phyloP scores from a whole-genome alignment of 2,329 filamentous ascomycete genomes.

The Lecanicillium sp. region DNA sequence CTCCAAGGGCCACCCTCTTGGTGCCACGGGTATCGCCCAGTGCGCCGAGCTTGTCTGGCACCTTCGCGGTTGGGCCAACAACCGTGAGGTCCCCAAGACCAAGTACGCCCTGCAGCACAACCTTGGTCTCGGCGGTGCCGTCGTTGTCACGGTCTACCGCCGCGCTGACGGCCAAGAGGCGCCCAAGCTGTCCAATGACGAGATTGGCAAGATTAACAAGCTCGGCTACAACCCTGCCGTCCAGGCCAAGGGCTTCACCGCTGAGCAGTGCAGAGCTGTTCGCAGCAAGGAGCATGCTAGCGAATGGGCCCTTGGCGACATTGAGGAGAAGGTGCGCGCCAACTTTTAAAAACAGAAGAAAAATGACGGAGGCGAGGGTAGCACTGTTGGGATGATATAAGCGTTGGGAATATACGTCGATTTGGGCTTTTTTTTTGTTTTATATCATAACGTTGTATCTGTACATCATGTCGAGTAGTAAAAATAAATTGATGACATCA shows the following conservation, averaged over 20 bases:
- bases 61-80: conserved; percentile 90
- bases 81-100: conserved; percentile 63
- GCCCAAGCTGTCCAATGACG: conserved; percentile 48
- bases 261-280: conserved; percentile 61
- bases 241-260: conserved; percentile 81
- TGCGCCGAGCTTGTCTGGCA: conserved; percentile 96
- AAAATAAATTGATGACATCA: no score
- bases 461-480: conserved; percentile 8
- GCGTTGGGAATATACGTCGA: not conserved
- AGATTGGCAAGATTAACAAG: conserved; percentile 56
- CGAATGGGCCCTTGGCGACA: conserved; percentile 71
- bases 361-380: not conserved
- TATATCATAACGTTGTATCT: no score
- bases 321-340: conserved; percentile 30
- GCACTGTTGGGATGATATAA: not conserved
- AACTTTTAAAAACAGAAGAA: conserved; percentile 19
- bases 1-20: conserved; percentile 90
- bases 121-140: conserved; percentile 82
- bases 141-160: conserved; percentile 82
- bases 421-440: no score
- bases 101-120: conserved; percentile 82
- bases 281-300: conserved; percentile 58
- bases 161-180: conserved; percentile 68
- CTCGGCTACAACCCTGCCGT: conserved; percentile 90
- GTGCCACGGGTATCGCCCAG: conserved; percentile 89